Evolutionary conservation across 2,329 filamentous ascomycete genomes (phyloP), one percentile per base, ranked within the genome.

Genomic region (Fusarium oligoseptatum): DNA sequence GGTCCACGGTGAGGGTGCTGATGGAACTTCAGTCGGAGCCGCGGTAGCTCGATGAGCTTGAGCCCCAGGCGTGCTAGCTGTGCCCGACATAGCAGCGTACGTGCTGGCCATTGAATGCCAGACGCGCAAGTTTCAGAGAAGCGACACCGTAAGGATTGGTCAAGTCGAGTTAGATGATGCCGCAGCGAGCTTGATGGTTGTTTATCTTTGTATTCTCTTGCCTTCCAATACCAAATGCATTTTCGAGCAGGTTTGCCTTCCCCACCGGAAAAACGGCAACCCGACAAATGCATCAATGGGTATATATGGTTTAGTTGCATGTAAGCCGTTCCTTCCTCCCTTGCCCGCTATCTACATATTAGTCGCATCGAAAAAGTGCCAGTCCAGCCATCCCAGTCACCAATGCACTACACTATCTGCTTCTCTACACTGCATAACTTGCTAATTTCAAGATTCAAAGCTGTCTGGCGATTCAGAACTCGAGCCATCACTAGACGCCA

Each of bases 1-100:
- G 14, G 68, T 70, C 68, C 76, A 74, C 55, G 90, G 88, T 60
- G 83, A 80, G 48, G 76, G 68, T 60, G 66, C 50, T 64, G 70
- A 63, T 62, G 73, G 71, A 37, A 60, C 70, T 65, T 61, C 77
- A 29, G 68, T 77, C 57, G 58, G 67, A 60, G 52, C 64, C 36
- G 72, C 50, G 57, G 70, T 45, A 62, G 70, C 72, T 34, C 60
- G 66, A 29, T n/a, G 36, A 27, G 37, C 61, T 36, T 48, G 58
- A 14, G 60, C 60, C 27, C 41, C 34, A 37, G 69, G 45, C 14
- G 57, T 39, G 60, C 68, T 73, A 39, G 60, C 52, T 55, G 73
- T 69, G 62, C 48, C 65, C 45, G 77, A 52, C 66, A 77, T 71
- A 37, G 67, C 67, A 27, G 73, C 63, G 62, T 66, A 66, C 15